Percentiles rank a stretch among this genome's conserved stretches.
Evolutionary conservation across 2,329 filamentous ascomycete genomes (phyloP).

Genomic region (Parafenestella ontariensis): DNA sequence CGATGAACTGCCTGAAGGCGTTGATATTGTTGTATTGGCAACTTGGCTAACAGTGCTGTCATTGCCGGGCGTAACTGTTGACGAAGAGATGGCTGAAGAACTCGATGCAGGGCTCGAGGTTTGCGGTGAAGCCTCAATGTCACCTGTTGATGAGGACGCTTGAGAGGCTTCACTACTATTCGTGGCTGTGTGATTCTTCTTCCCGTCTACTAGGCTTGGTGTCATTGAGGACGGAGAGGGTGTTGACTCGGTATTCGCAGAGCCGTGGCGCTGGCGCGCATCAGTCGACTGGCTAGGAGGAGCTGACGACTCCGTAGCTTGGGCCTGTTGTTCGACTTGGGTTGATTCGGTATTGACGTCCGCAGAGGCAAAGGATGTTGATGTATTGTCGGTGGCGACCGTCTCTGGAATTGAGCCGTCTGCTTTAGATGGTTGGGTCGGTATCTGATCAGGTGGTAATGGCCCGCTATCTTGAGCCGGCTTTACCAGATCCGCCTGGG

Average conservation of each 20-base stretch:
- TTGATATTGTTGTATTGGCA: constrained; percentile 17
- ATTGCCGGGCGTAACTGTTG: constrained; percentile 10
- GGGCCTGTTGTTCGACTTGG: background rate
- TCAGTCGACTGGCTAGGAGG: constrained; percentile 1
- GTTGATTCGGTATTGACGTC: constrained; percentile 3
- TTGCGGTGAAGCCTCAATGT: background rate
- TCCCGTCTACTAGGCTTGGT: background rate
- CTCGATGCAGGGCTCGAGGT: constrained; percentile 10
- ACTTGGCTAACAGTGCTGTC: constrained; percentile 12
- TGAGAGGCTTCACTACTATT: background rate
- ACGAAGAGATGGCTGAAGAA: constrained; percentile 4
- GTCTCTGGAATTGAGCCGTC: constrained; percentile 5
- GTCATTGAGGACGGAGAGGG: background rate
- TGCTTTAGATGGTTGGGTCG: constrained; percentile 23
- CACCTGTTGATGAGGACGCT: background rate
- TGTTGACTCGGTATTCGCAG: background rate
- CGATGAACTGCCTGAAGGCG: constrained; percentile 12
- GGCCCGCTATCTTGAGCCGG: constrained; percentile 41
- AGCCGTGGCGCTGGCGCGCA: background rate
- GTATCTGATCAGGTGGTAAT: constrained; percentile 25
- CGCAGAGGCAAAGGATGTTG: background rate
- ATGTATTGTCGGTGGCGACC: background rate
- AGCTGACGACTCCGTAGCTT: background rate
- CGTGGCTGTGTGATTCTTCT: background rate
- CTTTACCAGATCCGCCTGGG: constrained; percentile 48